These are phyloP conservation scores for Diaporthe humulicola DNA, from an alignment of 2,329 filamentous ascomycete genomes.

Conservation along the genomic window DNA sequence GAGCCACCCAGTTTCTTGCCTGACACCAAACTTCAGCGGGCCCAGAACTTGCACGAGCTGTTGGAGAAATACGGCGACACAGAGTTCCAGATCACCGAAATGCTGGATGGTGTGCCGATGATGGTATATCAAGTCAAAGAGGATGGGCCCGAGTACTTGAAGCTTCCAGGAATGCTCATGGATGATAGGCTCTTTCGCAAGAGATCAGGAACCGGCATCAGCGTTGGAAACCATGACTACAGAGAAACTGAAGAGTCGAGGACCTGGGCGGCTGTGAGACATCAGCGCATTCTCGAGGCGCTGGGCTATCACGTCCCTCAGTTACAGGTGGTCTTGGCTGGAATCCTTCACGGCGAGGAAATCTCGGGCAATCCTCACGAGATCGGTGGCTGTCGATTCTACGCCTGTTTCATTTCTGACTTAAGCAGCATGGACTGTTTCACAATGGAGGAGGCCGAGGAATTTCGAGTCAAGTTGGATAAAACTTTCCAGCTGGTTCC, in stretches of 20 bases:
- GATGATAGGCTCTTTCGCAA: background rate
- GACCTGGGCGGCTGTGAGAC: background rate
- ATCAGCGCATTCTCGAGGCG: background rate
- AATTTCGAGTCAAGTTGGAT: background rate
- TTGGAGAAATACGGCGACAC: background rate
- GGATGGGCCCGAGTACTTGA: background rate
- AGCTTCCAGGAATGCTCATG: background rate
- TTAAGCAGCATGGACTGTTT: background rate
- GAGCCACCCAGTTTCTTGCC: background rate
- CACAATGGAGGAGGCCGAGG: background rate
- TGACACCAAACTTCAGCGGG: background rate
- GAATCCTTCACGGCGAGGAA: background rate
- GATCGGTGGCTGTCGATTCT: background rate
- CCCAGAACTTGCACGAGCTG: background rate
- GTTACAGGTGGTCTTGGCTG: background rate
- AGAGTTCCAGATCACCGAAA: constrained; percentile 6
- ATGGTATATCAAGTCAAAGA: background rate
- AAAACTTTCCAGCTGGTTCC: background rate
- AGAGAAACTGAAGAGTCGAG: background rate
- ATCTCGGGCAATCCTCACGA: background rate
- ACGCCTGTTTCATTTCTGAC: background rate
- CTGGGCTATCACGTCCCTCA: background rate
- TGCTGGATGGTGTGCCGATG: background rate
- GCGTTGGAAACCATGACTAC: background rate
- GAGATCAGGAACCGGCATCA: background rate